phyloP scores from a whole-genome alignment of 108 stramenopile species.

The Pseudonitzschia pungens region DNA sequence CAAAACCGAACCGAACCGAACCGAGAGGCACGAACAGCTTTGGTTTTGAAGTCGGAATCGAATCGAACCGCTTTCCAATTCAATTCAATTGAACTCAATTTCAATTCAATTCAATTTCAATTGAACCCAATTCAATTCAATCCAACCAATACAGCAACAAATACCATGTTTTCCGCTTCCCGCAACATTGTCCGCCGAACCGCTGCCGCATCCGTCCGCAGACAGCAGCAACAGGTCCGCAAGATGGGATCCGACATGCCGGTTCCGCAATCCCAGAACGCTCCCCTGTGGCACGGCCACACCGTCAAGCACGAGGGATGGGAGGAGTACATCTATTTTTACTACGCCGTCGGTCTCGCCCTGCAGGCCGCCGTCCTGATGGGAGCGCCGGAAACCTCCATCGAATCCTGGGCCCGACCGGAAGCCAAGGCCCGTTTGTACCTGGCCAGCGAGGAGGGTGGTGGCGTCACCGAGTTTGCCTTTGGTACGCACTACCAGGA shows the following conservation, averaged over 20 bases:
- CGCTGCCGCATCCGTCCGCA: conserved; percentile 1
- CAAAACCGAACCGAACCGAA: too few relatives aligned
- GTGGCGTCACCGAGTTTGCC: conserved; percentile 29
- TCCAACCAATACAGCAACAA: not conserved
- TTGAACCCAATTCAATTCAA: not conserved
- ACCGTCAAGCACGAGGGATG: conserved; percentile 37
- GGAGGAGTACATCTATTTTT: conserved; percentile 40
- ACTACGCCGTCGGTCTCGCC: conserved; percentile 22
- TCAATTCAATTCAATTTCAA: too few relatives aligned
- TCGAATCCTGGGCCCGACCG: conserved; percentile 38
- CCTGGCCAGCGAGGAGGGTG: conserved; percentile 5
- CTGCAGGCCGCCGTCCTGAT: conserved; percentile 30
- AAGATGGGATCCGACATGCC: conserved; percentile 20
- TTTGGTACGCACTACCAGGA: conserved; percentile 44
- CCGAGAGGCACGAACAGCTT: too few relatives aligned
- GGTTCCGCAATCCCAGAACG: conserved; percentile 45
- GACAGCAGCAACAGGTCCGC: not conserved
- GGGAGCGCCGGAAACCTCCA: conserved; percentile 35
- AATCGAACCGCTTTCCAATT: too few relatives aligned
- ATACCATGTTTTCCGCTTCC: conserved; percentile 6
- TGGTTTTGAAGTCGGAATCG: too few relatives aligned
- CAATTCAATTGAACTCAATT: too few relatives aligned
- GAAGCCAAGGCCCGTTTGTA: conserved; percentile 41
- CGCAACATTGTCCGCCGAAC: not conserved
- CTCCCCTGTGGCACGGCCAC: conserved; percentile 40